Evolutionary conservation across 768 basidiomycete genomes (phyloP).

Genomic region (Russula dissimulans): DNA sequence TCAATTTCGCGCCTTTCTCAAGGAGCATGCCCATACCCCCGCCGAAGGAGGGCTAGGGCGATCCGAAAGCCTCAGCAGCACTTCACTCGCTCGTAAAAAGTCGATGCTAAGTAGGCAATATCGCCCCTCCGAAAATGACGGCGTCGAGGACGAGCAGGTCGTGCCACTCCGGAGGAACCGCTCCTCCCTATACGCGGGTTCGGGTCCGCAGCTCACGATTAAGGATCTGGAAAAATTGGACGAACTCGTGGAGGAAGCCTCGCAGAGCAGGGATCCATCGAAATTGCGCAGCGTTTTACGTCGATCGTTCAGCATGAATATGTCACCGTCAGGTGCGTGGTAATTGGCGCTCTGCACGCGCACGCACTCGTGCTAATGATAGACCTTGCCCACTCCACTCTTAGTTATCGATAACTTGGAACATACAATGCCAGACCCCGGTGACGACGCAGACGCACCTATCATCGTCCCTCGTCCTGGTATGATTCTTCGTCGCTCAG

Average conservation of each 20-base stretch:
- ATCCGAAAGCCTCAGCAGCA: constrained; percentile 38
- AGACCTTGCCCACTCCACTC: background rate
- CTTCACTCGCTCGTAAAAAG: constrained; percentile 67
- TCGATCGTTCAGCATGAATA: constrained; percentile 81
- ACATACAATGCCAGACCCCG: constrained; percentile 47
- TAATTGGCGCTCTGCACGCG: background rate
- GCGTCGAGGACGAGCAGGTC: constrained; percentile 52
- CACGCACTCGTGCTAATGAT: background rate
- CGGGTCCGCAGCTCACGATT: constrained; percentile 83
- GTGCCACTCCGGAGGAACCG: constrained; percentile 63
- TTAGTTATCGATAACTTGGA: constrained; percentile 62
- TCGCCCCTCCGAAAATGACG: constrained; percentile 69
- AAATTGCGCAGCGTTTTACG: constrained; percentile 70
- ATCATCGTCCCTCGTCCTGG: constrained; percentile 85
- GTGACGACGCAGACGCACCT: constrained; percentile 81
- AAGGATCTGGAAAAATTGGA: constrained; percentile 92
- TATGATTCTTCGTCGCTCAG: constrained; percentile 82
- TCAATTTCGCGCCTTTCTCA: constrained; percentile 91
- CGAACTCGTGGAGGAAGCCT: constrained; percentile 85
- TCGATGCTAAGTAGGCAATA: constrained; percentile 96
- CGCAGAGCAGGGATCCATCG: constrained; percentile 70
- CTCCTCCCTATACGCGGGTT: constrained; percentile 54
- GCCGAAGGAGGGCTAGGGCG: constrained; percentile 37
- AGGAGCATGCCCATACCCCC: constrained; percentile 70
- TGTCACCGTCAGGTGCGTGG: constrained; percentile 72